Evolutionary conservation across 345 rosid genomes (phyloP).

Genomic region (Citrus glauca): DNA sequence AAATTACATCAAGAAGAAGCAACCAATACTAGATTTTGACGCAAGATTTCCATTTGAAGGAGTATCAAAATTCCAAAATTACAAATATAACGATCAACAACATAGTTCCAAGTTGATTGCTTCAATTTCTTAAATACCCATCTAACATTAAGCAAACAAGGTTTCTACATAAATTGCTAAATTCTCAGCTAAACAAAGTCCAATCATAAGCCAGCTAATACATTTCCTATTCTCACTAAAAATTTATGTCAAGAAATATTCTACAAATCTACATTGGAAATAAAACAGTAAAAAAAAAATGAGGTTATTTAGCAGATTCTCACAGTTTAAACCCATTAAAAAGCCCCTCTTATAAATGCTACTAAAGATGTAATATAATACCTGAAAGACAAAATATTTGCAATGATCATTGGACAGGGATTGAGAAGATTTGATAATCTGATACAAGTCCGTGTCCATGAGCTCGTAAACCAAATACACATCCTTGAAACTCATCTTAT

Average conservation of each 20-base stretch:
- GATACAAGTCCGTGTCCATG: constrained; percentile 93
- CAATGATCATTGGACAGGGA: constrained; percentile 73
- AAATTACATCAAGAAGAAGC: background rate
- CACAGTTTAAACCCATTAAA: background rate
- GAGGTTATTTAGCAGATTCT: background rate
- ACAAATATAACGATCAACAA: background rate
- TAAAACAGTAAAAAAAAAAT: background rate
- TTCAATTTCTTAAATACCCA: background rate
- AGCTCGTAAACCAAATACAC: constrained; percentile 89
- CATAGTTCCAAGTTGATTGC: background rate
- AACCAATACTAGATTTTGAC: background rate
- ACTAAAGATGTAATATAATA: constrained; percentile 12
- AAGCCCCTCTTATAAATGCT: too few relatives aligned
- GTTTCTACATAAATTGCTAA: background rate
- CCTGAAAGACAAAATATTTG: constrained; percentile 84
- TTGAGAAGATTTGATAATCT: constrained; percentile 72
- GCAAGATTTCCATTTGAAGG: constrained; percentile 6
- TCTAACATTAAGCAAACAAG: background rate
- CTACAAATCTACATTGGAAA: background rate
- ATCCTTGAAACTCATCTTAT: constrained; percentile 57
- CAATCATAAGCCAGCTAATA: background rate
- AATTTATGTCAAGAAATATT: background rate
- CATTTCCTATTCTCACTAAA: background rate
- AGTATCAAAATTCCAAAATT: background rate
- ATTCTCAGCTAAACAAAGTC: background rate